These are phyloP conservation scores for Stentor coeruleus DNA, from an alignment of 73 alveolate species.

Conservation along the genomic window DNA sequence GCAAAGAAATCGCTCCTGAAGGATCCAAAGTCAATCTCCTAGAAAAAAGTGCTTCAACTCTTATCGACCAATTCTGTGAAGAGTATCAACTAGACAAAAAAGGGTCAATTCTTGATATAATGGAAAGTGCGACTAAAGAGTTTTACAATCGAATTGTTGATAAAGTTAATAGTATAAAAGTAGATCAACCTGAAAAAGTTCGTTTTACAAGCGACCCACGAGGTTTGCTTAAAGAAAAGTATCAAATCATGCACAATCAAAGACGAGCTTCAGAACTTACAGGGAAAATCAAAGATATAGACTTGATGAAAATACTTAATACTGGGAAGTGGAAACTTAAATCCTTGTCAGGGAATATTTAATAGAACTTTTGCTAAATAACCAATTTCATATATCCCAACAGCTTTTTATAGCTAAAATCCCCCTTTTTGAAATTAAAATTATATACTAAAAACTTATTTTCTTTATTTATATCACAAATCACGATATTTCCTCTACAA, in stretches of 20 bases:
- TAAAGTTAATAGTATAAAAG: neutral
- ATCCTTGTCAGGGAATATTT: neutral
- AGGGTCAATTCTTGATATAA: neutral
- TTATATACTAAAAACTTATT: too few species aligned
- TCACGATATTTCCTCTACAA: too few species aligned
- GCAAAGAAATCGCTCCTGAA: neutral
- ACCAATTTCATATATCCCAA: too few species aligned
- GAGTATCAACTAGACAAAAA: neutral
- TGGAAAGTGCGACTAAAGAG: neutral
- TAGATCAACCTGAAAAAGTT: neutral
- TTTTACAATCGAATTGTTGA: neutral
- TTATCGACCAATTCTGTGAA: neutral
- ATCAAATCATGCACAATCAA: neutral
- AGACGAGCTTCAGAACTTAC: neutral
- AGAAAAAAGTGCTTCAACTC: neutral
- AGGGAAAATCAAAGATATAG: neutral
- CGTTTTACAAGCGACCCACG: neutral
- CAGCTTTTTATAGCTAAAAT: too few species aligned
- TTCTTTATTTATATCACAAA: too few species aligned
- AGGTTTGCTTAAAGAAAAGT: neutral
- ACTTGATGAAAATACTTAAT: neutral
- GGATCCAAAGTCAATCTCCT: neutral
- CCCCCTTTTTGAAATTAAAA: too few species aligned
- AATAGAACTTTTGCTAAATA: too few species aligned
- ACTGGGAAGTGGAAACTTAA: neutral